Conservation (phyloP, 73 alveolate genomes). For the Stentor roeselii region DNA sequence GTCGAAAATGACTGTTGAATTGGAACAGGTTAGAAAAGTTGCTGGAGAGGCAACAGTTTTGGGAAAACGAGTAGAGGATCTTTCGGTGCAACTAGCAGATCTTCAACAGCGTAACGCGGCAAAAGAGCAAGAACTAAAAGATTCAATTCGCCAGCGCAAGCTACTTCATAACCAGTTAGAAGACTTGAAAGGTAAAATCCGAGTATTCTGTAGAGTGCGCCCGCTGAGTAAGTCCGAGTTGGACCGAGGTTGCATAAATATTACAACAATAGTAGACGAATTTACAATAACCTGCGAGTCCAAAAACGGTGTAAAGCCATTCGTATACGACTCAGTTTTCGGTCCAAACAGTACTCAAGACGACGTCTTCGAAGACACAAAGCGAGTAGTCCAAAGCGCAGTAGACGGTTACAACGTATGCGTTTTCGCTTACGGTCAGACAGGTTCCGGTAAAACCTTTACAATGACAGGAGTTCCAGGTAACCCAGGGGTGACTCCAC, state of each 20-base stretch:
- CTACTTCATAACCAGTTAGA: conserved; percentile 69
- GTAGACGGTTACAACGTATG: conserved; percentile 98
- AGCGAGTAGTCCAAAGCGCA: conserved; percentile 83
- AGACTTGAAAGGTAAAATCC: conserved; percentile 90
- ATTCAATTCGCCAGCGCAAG: conserved; percentile 46
- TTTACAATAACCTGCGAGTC: conserved; percentile 19
- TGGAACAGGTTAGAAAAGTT: conserved; percentile 7
- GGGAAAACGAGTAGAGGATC: background rate
- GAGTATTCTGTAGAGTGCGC: conserved; percentile 91
- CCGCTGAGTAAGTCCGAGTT: conserved; percentile 69
- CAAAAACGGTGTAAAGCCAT: conserved; percentile 43
- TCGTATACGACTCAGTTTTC: conserved; percentile 86
- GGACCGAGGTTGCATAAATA: conserved; percentile 22
- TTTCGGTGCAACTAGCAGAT: background rate
- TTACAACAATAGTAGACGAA: conserved; percentile 10
- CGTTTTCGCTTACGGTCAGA: conserved; percentile 98
- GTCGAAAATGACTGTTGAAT: background rate
- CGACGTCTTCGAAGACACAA: conserved; percentile 77
- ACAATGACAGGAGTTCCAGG: conserved; percentile 91
- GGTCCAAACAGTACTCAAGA: conserved; percentile 75
- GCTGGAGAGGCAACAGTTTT: background rate
- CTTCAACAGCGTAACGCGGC: background rate
- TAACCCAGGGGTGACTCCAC: conserved; percentile 91
- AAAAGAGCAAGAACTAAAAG: conserved; percentile 49
- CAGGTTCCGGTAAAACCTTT: conserved; percentile 97